These are phyloP conservation scores for Rhipidocladum racemiflorum DNA, from an alignment of 176 grass and related monocot species.

Conservation along the genomic window DNA sequence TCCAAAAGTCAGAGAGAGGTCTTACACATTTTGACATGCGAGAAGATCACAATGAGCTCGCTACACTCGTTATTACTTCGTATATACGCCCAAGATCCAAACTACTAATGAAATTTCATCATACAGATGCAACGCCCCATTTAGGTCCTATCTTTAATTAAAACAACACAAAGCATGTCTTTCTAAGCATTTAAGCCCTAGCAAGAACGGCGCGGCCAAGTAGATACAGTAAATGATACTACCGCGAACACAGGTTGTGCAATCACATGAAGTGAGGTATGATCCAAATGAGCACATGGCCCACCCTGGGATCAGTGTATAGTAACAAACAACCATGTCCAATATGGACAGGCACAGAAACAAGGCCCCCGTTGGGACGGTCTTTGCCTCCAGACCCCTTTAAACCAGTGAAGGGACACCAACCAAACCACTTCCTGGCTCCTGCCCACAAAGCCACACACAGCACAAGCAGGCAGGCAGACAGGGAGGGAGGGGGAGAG, in stretches of 20 bases:
- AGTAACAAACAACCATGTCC: slow-evolving; percentile 28
- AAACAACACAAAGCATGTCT: not conserved
- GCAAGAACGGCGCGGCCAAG: no score
- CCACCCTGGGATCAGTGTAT: slow-evolving; percentile 37
- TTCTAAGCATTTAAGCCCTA: not conserved
- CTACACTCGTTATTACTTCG: not conserved
- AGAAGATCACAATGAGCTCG: not conserved
- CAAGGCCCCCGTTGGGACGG: slow-evolving; percentile 11
- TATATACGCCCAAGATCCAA: not conserved
- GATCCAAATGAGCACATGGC: not conserved
- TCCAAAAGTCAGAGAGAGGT: not conserved
- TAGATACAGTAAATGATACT: not conserved
- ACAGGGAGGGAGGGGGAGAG: not conserved
- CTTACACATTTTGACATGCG: not conserved
- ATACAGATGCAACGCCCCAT: not conserved
- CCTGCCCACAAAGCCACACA: slow-evolving; percentile 33
- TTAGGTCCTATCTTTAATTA: not conserved
- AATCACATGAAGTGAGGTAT: not conserved
- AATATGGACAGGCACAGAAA: slow-evolving; percentile 36
- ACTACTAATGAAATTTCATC: not conserved
- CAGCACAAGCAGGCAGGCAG: not conserved
- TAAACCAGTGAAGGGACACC: slow-evolving; percentile 44
- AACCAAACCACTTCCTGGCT: slow-evolving; percentile 25
- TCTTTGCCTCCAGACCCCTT: slow-evolving; percentile 36
- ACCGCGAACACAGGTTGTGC: not conserved